A percentile compares a stretch with the other conserved stretches of the same genome.
Evolutionary conservation across 441 rosid genomes (phyloP).

Genomic region (Theobroma grandiflorum): DNA sequence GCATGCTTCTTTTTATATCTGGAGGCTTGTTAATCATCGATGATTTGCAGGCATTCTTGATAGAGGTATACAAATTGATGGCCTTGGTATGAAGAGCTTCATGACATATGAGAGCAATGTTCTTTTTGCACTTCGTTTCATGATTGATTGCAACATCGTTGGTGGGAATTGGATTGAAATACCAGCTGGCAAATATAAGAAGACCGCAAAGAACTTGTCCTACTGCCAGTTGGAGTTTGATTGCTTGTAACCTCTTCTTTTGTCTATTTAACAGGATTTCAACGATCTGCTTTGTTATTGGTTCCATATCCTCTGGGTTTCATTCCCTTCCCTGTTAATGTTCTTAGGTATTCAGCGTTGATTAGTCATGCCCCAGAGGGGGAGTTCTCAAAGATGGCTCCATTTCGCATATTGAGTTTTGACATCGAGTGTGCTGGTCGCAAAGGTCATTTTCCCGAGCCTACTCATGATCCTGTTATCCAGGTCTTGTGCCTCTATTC

Average conservation of each 20-base stretch:
- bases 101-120: constrained; percentile 97
- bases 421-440: constrained; percentile 99
- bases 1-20: not conserved
- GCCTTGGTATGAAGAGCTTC: constrained; percentile 92
- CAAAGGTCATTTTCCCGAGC: constrained; percentile 99
- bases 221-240: constrained; percentile 90
- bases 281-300: constrained; percentile 20
- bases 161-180: constrained; percentile 99
- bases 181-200: constrained; percentile 84
- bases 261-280: constrained; percentile 26
- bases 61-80: constrained; percentile 94
- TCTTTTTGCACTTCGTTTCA: constrained; percentile 95
- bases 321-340: constrained; percentile 48
- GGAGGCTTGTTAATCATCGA: constrained; percentile 15
- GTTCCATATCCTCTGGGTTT: constrained; percentile 19
- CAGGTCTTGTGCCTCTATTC: constrained; percentile 63
- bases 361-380: constrained; percentile 94
- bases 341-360: constrained; percentile 74
- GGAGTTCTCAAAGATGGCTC: constrained; percentile 97
- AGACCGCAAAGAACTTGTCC: constrained; percentile 65
- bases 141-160: constrained; percentile 88
- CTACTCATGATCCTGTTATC: constrained; percentile 96
- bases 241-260: constrained; percentile 84
- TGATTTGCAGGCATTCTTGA: constrained; percentile 84
- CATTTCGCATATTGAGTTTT: constrained; percentile 95